Evolutionary conservation across 1,139 yeast genomes (phyloP).

Genomic region (Candida sanyaensis): DNA sequence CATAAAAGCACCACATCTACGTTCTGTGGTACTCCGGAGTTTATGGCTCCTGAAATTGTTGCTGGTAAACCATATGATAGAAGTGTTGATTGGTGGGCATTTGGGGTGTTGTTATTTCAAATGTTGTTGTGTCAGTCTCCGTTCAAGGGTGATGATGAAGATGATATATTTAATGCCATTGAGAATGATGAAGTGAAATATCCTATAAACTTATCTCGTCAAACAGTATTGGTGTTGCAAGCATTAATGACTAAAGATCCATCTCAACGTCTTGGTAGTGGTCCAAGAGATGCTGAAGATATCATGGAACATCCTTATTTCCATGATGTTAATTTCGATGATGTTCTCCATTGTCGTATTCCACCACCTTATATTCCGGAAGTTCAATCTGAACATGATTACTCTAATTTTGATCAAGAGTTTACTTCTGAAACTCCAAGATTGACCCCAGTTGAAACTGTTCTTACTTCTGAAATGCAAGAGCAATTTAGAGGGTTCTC

Average conservation of each 20-base stretch:
- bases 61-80: constrained; percentile 90
- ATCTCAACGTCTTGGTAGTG: constrained; percentile 75
- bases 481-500: constrained; percentile 98
- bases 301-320: constrained; percentile 96
- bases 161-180: constrained; percentile 97
- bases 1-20: constrained; percentile 88
- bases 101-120: constrained; percentile 93
- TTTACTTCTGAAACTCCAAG: constrained; percentile 95
- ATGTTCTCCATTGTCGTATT: constrained; percentile 68
- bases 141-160: constrained; percentile 97
- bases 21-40: constrained; percentile 98
- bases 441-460: constrained; percentile 90
- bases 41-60: constrained; percentile 98
- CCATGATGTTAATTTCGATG: constrained; percentile 87
- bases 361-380: constrained; percentile 87
- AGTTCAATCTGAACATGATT: constrained; percentile 84
- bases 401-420: constrained; percentile 90
- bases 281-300: constrained; percentile 86
- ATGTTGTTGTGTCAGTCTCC: constrained; percentile 97
- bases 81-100: constrained; percentile 99
- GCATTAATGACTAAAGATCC: constrained; percentile 92
- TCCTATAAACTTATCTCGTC: constrained; percentile 97
- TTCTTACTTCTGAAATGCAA: constrained; percentile 84
- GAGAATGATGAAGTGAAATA: constrained; percentile 96
- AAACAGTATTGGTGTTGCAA: constrained; percentile 91